These are phyloP conservation scores for Xylariaceae sp. DNA, from an alignment of 2,329 filamentous ascomycete species.

Conservation along the genomic window DNA sequence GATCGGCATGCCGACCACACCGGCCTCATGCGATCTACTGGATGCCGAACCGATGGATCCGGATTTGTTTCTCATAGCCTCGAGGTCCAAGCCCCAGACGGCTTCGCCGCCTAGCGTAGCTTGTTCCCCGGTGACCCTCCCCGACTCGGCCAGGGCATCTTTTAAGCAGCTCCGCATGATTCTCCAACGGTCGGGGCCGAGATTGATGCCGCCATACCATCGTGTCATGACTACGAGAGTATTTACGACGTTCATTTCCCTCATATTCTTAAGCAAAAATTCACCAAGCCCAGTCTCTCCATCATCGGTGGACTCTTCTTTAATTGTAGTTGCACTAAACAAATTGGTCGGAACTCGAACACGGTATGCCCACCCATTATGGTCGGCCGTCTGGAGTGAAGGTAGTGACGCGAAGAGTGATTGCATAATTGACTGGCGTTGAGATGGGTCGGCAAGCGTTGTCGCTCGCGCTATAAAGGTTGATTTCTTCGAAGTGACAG, in stretches of 20 bases:
- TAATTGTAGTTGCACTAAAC: slow-evolving; percentile 41
- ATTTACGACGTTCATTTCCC: slow-evolving; percentile 53
- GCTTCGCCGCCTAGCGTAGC: slow-evolving; percentile 53
- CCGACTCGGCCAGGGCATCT: slow-evolving; percentile 56
- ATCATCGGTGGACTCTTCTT: slow-evolving; percentile 60
- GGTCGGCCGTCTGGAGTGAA: slow-evolving; percentile 55
- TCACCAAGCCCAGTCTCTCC: slow-evolving; percentile 63
- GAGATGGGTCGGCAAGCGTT: slow-evolving; percentile 41
- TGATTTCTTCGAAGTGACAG: slow-evolving; percentile 55
- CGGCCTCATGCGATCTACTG: slow-evolving; percentile 34
- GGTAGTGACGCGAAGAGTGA: slow-evolving; percentile 52
- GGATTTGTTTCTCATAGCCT: slow-evolving; percentile 49
- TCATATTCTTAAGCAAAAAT: slow-evolving; percentile 57
- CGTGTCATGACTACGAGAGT: slow-evolving; percentile 61
- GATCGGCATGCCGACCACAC: slow-evolving; percentile 65
- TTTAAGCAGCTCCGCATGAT: slow-evolving; percentile 62
- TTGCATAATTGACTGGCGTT: slow-evolving; percentile 49
- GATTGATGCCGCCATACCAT: slow-evolving; percentile 65
- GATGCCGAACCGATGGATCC: slow-evolving; percentile 34
- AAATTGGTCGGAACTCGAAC: slow-evolving; percentile 39
- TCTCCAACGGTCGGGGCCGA: slow-evolving; percentile 64
- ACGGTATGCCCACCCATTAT: slow-evolving; percentile 62
- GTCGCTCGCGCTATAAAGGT: slow-evolving; percentile 60
- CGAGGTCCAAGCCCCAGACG: slow-evolving; percentile 62
- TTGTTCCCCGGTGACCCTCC: slow-evolving; percentile 47